Base-by-base conservation (phyloP, 2,329 filamentous ascomycete species). In the Epichloe aotearoae region DNA sequence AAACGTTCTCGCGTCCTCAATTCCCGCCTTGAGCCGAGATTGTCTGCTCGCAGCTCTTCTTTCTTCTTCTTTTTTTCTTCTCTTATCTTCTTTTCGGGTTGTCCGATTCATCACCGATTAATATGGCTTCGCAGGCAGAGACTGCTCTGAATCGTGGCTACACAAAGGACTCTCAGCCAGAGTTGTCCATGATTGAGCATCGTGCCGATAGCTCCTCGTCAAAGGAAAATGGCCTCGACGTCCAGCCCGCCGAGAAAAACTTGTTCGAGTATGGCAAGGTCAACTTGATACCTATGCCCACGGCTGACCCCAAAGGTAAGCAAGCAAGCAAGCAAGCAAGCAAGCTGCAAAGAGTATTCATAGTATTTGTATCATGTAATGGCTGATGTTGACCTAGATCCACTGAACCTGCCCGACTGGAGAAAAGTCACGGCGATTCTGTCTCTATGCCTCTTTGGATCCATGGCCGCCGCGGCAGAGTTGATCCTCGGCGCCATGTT, bases 241-340 rank as follows among this genome's bases (percentile, higher is more conserved):
- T 15, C 14, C 48, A 37, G 34, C 23, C 17, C 5, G 10, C 5
- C 15, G 41, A 44, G n/a, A 39, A 45, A n/a, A 8, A 26, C 1
- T 33, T 49, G 14, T 49, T 42, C 33, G 26, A 50, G n/a, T 33
- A 50, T 20, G 48, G 40, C 42, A 39, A 11, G 30, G 40, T 50
- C 20, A 44, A 45, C 30, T 33, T 50, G 33, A 50, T 50, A 33
- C 48, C 48, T 15, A 50, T 50, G 48, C 48, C 48, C n/a, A 50
- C 48, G 6, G 14, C 34, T 15, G 36, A 50, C 15, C 48, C 48
- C 12, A 44, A 14, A 50, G 48, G 48, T 50, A 50, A 39, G 48
- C 3, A 8, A 43, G 26, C 26, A 30, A 26, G 20, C 20, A 26
- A 26, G 20, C 20, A 50, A 38, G 48, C 2, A 7, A 43, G 26